Evolutionary conservation across 2,329 filamentous ascomycete genomes (phyloP).

Genomic region (Cercospora nicotianae): DNA sequence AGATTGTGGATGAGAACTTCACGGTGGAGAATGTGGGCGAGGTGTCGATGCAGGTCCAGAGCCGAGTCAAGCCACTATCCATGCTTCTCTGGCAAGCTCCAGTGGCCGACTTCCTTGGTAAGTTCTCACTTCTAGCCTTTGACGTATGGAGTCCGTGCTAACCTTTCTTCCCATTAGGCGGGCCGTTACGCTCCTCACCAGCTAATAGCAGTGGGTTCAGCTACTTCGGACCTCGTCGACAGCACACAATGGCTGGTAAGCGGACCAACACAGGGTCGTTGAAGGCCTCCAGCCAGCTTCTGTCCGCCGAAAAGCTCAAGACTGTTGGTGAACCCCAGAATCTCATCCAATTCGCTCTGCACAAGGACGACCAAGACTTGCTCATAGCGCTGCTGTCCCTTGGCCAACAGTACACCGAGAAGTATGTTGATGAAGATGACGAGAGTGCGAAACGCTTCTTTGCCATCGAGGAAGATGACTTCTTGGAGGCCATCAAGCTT

Average conservation of each 20-base stretch:
- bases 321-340: conserved; percentile 20
- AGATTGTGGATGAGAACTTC: conserved; percentile 65
- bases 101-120: conserved; percentile 16
- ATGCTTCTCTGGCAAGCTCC: conserved; percentile 49
- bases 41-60: conserved; percentile 67
- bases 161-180: not conserved
- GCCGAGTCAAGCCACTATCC: conserved; percentile 55
- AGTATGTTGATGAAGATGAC: conserved; percentile 17
- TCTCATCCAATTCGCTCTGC: conserved; percentile 39
- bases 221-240: conserved; percentile 22
- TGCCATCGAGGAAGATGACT: conserved; percentile 32
- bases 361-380: conserved; percentile 54
- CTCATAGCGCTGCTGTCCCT: conserved; percentile 61
- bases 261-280: conserved; percentile 24
- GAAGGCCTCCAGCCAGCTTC: conserved; percentile 18
- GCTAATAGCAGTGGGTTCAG: conserved; percentile 18
- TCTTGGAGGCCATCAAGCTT: conserved; percentile 47
- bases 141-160: not conserved
- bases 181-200: conserved; percentile 19
- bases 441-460: conserved; percentile 30
- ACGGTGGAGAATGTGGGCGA: conserved; percentile 76
- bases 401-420: conserved; percentile 47
- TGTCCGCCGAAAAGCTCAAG: conserved; percentile 20
- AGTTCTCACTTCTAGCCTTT: not conserved
- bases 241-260: conserved; percentile 21